A percentile compares a stretch with the other conserved stretches of the same genome.
Evolutionary conservation across 306 rosid genomes (phyloP).

Genomic region (Parietaria judaica): DNA sequence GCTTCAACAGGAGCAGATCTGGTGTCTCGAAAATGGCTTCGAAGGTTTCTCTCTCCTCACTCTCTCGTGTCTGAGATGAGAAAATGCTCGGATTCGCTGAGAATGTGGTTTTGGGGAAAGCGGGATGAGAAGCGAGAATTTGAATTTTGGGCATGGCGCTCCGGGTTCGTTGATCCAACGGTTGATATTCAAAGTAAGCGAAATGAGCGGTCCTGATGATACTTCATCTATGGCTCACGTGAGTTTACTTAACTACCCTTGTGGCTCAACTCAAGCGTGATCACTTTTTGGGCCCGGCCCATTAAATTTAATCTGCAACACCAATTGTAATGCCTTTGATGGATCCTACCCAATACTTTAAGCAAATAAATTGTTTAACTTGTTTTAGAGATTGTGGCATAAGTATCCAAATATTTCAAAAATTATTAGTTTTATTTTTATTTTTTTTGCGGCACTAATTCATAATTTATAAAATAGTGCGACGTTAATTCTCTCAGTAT

Average conservation of each 20-base stretch:
- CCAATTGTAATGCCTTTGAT: background rate
- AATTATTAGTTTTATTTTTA: too few relatives aligned
- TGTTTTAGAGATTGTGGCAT: too few relatives aligned
- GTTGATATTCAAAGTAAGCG: background rate
- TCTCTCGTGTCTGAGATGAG: constrained; percentile 7
- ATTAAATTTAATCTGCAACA: background rate
- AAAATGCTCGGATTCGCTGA: constrained; percentile 4
- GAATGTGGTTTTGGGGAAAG: constrained; percentile 21
- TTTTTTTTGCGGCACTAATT: too few relatives aligned
- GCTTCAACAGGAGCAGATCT: constrained; percentile 25
- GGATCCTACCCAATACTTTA: too few relatives aligned
- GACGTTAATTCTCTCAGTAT: too few relatives aligned
- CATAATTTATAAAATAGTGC: too few relatives aligned
- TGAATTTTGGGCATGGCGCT: constrained; percentile 57
- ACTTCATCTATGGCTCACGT: background rate
- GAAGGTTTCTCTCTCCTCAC: constrained; percentile 4
- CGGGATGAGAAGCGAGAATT: constrained; percentile 41
- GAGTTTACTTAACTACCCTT: constrained; percentile 12
- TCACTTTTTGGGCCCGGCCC: background rate
- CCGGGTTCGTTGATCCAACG: constrained; percentile 32
- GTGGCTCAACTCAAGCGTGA: background rate
- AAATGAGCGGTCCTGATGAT: constrained; percentile 30
- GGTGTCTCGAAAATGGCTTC: constrained; percentile 7
- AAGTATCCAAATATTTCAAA: too few relatives aligned
- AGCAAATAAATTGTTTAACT: too few relatives aligned